A percentile compares a stretch with the other conserved stretches of the same genome.
These are phyloP conservation scores for Diaporthe ampelina DNA, from an alignment of 2,329 filamentous ascomycete species.

Conservation along the genomic window DNA sequence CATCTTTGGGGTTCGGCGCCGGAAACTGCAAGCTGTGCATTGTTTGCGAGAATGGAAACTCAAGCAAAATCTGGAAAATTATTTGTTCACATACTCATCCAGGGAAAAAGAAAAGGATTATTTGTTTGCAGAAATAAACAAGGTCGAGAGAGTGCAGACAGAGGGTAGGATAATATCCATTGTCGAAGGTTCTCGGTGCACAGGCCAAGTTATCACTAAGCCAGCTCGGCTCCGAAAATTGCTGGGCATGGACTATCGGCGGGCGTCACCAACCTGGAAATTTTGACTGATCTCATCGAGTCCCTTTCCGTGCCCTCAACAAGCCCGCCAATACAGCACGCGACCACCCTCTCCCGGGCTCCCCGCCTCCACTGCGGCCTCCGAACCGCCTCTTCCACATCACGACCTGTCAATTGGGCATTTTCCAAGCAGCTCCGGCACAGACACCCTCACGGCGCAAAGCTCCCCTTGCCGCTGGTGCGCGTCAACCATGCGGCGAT, in stretches of 20 bases:
- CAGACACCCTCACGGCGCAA: constrained; percentile 36
- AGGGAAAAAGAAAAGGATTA: not conserved
- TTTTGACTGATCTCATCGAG: constrained; percentile 33
- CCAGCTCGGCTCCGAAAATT: constrained; percentile 44
- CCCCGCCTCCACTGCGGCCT: constrained; percentile 33
- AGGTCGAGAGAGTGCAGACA: not conserved
- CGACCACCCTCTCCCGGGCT: constrained; percentile 37
- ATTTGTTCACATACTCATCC: no score
- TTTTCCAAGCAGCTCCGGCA: not conserved
- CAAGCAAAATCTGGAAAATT: not conserved
- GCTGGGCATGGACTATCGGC: constrained; percentile 1
- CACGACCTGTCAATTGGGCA: constrained; percentile 15
- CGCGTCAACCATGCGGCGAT: constrained; percentile 36
- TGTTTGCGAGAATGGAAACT: not conserved
- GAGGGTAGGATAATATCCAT: no score
- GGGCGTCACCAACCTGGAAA: constrained; percentile 29
- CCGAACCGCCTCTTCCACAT: not conserved
- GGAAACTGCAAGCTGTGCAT: not conserved
- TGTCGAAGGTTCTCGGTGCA: not conserved
- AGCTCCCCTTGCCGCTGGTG: constrained; percentile 28
- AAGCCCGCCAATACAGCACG: constrained; percentile 30
- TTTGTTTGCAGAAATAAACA: not conserved
- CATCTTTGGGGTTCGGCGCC: constrained; percentile 3
- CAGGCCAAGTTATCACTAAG: constrained; percentile 23
- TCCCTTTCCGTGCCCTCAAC: constrained; percentile 1